Base-by-base conservation (phyloP, 352 stramenopile species). In the Phytopythium sindhum region DNA sequence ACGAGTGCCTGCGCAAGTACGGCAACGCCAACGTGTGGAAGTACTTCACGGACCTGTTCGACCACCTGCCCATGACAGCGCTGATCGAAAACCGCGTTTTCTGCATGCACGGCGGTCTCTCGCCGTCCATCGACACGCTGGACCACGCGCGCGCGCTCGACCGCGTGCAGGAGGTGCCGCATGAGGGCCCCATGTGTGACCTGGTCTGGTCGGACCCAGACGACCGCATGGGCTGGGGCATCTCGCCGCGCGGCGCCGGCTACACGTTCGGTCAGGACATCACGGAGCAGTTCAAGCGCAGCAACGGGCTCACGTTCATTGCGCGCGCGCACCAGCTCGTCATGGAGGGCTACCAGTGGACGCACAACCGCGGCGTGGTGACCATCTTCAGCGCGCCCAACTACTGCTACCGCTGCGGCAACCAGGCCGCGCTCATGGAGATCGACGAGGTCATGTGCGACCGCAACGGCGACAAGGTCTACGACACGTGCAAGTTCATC, bases 1-100 rank as follows among this genome's bases (percentile, higher is more conserved):
- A 99, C 73, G 98, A 99, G 76, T 99, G 98, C 69, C 78, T 98
- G 23, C 80, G 96, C 66, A 94, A 99, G 74, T 99, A 99, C 74
- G 82, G 68, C 71, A 95, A 95, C 58, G 87, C 84, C 44, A 96
- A 95, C 68, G 87, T 96, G 15, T 96, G 87, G 86, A 94, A 95
- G 69, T 95, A 95, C 75, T 96, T 95, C 58, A 96, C 88, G 19
- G 88, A 95, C 70, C 68, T 95, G 48, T 96, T 96, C 63, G 87
- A 96, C 73, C 85, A 92, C 72, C 63, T 96, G 57, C 86, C 86
- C 21, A 94, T 96, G 81, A 93, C 87, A 63, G 88, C 88, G 63
- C 74, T 94, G 31, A 93, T 96, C 60, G 86, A 96, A 66, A 92
- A 94, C 73, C 82, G 84, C 64, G 82, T 96, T 26, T 95, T 96